Evolutionary conservation across 805 yeast species (phyloP), one percentile per base, ranked within the genome.

Genomic region (Kuraishia capsulata): DNA sequence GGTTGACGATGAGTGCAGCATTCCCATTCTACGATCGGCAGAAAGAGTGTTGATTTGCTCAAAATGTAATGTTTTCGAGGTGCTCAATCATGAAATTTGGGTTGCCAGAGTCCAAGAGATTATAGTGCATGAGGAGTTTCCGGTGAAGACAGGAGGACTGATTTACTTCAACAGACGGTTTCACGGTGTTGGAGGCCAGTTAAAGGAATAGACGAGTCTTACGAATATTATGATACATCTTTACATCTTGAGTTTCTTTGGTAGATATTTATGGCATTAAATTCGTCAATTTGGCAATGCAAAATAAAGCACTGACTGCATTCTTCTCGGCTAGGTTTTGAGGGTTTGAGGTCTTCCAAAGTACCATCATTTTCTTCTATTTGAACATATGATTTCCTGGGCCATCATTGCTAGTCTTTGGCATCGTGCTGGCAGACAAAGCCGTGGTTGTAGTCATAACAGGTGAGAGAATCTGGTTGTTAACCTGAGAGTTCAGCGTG

Each of bases 11-110:
- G 29, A 37, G 10, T 33, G 59, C 10, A 51, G 62, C 26, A 57
- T 79, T 8, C 92, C 94, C 0, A 59, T 83, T 0, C 49, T 84
- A 41, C 63, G 62, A 18, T 65, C 71, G 19, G 69, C 77, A 25
- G 88, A 80, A 44, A 61, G 76, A 35, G 72, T 78, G 2, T 59
- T 84, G 43, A 69, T 84, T 16, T 84, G 92, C 53, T 64, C 71
- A 39, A 73, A 71, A 38, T 62, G 57, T 33, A 61, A 66, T 20
- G 73, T 70, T 3, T 67, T 82, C 37, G 54, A 55, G 9, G 80
- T 87, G 1, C 88, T 83, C 43, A 87, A 83, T 51, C 97, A 90
- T 59, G 96, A 89, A 53, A 76, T 90, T 3, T 86, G 96, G 92
- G 76, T 88, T 4, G 96, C 86, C 3, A 69, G 74, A 42, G 94